Conservation (phyloP, 139 green algal species). For the Nannochloris sp. region DNA sequence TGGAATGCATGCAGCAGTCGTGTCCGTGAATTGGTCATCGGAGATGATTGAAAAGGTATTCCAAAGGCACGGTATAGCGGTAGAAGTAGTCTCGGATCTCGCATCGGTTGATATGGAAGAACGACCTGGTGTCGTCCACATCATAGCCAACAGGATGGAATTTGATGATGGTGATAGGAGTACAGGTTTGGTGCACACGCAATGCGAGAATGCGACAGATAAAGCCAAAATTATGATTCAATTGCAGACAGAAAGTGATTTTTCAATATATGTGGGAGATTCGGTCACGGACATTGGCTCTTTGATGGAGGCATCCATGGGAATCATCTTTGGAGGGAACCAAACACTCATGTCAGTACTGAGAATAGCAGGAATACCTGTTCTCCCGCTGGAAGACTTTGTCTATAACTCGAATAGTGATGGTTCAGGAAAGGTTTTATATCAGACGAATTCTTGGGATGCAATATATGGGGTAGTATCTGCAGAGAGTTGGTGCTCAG, state of each 20-base stretch:
- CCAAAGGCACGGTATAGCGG: conserved; percentile 7
- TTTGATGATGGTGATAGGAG: conserved; percentile 14
- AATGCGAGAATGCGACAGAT: conserved; percentile 42
- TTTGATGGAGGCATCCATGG: conserved; percentile 51
- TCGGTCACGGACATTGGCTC: conserved; percentile 44
- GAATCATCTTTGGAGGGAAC: conserved; percentile 60
- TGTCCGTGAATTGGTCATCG: conserved; percentile 71
- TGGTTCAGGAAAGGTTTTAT: conserved; percentile 17
- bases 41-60: conserved; percentile 47
- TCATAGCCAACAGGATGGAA: conserved; percentile 43
- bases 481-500: conserved; percentile 2
- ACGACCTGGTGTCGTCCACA: neutral
- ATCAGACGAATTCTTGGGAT: conserved; percentile 31
- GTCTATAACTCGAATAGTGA: neutral
- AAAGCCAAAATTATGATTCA: conserved; percentile 39
- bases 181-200: conserved; percentile 37
- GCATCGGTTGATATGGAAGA: neutral
- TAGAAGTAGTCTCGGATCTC: conserved; percentile 12
- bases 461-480: conserved; percentile 48
- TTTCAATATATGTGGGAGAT: conserved; percentile 46
- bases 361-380: conserved; percentile 10
- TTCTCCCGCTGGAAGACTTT: neutral
- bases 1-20: conserved; percentile 34
- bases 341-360: conserved; percentile 35
- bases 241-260: conserved; percentile 20